Evolutionary conservation across 1,284 basidiomycete species (phyloP), one percentile per base, ranked within the genome.

Genomic region (Microstroma glucosiphilum): DNA sequence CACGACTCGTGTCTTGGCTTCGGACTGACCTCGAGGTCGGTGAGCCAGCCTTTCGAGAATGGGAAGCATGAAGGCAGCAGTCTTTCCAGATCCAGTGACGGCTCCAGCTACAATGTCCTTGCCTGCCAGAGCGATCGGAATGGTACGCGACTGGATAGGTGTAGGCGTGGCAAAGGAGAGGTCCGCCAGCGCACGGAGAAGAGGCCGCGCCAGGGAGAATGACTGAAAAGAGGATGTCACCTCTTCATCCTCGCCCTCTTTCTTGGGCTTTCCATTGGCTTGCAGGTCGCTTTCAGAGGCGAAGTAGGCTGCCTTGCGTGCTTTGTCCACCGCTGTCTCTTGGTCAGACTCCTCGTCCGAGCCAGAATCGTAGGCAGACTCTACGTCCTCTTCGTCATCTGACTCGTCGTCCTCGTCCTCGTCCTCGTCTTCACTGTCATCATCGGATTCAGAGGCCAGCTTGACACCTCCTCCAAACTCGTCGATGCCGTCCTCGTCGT

Each of bases 41-140:
- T 68, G 64, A n/a, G 59, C 61, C 51, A 97, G 83, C 67, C 93
- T 88, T 75, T 97, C 93, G 48, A 97, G 82, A 80, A 96, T 89
- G 48, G 93, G 93, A 65, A 97, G 88, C 77, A 90, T 88, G 82
- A 96, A 97, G 11, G 94, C 93, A 11, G 91, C 92, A 0, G 93
- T 97, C 82, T 97, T 97, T 68, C 93, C 93, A 4, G 91, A 94
- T 67, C 93, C 93, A 11, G 93, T 97, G 12, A 94, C 90, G 19
- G 94, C 93, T 64, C 87, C 89, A 48, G 92, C 94, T 58, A 98
- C 92, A 48, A 97, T 86, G 79, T 97, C 93, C 75, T 96, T 92
- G 59, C 94, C 94, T 17, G 93, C 82, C 15, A 98, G 85, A 26
- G 91, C 92, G 54, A 93, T 87, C 12, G 93, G 93, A 58, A 98